Percentiles rank a stretch among this genome's conserved stretches.
Evolutionary conservation across 2,329 filamentous ascomycete genomes (phyloP).

Genomic region (Aureobasidium uvarum): DNA sequence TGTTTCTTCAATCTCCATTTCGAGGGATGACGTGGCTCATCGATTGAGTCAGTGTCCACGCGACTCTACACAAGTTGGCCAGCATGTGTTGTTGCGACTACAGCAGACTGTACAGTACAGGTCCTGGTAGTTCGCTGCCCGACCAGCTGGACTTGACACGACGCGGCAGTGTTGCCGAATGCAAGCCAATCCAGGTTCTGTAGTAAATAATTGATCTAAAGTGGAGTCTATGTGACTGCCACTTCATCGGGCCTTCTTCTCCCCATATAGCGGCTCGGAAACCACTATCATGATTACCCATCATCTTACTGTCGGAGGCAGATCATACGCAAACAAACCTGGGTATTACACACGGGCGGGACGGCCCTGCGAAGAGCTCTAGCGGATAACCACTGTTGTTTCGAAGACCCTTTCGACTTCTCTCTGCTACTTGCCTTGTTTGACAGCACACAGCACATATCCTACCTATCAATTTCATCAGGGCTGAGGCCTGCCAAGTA

Average conservation of each 20-base stretch:
- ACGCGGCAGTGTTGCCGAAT: conserved; percentile 10
- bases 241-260: conserved; percentile 14
- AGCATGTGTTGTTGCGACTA: not conserved
- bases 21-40: not conserved
- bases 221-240: conserved; percentile 5
- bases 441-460: conserved; percentile 12
- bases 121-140: not conserved
- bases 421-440: conserved; percentile 23
- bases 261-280: not conserved
- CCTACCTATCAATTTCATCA: conserved; percentile 12
- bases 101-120: not conserved
- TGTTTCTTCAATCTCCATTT: not conserved
- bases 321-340: conserved; percentile 4
- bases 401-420: conserved; percentile 4
- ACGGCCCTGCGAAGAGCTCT: conserved; percentile 4
- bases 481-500: conserved; percentile 14
- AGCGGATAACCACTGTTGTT: not conserved
- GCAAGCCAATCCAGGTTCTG: not conserved
- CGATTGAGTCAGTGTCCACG: not conserved
- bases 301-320: not conserved
- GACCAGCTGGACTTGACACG: not conserved
- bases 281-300: not conserved
- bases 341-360: conserved; percentile 6
- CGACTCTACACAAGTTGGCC: not conserved
- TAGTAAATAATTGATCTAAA: not conserved